Conservation (phyloP, 805 yeast genomes). For the Ogataea methanolica region DNA sequence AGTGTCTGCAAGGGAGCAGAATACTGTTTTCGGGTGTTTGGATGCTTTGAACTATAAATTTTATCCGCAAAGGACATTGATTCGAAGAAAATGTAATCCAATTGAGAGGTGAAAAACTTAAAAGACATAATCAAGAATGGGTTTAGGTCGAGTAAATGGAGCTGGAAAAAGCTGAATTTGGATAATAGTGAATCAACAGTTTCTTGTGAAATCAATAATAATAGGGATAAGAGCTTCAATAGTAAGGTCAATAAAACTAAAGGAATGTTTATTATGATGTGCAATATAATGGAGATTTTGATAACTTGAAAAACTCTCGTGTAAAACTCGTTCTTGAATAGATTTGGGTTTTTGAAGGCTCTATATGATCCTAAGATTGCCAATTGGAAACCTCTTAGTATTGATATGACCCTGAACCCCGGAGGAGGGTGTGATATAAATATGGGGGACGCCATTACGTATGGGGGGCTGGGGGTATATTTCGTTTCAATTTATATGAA, state of each 20-base stretch:
- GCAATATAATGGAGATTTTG: conserved; percentile 34
- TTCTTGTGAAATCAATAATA: no score
- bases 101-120: conserved; percentile 32
- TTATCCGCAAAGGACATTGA: conserved; percentile 37
- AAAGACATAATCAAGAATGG: conserved; percentile 36
- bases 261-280: conserved; percentile 30
- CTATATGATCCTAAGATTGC: conserved; percentile 46
- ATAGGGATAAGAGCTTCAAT: no score
- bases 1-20: conserved; percentile 2
- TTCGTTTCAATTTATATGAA: no score
- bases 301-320: conserved; percentile 33
- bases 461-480: no score
- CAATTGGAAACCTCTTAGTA: conserved; percentile 51
- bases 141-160: conserved; percentile 35
- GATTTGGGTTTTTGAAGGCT: conserved; percentile 39
- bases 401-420: conserved; percentile 43
- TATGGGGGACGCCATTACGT: conserved; percentile 41
- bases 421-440: conserved; percentile 54
- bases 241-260: conserved; percentile 8
- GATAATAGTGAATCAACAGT: no score
- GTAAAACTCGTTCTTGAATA: conserved; percentile 33
- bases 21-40: conserved; percentile 25
- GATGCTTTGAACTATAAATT: conserved; percentile 36
- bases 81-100: conserved; percentile 36
- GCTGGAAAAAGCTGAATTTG: conserved; percentile 25